phyloP scores from a whole-genome alignment of 768 basidiomycete species.

The Pulveroboletus sp. region DNA sequence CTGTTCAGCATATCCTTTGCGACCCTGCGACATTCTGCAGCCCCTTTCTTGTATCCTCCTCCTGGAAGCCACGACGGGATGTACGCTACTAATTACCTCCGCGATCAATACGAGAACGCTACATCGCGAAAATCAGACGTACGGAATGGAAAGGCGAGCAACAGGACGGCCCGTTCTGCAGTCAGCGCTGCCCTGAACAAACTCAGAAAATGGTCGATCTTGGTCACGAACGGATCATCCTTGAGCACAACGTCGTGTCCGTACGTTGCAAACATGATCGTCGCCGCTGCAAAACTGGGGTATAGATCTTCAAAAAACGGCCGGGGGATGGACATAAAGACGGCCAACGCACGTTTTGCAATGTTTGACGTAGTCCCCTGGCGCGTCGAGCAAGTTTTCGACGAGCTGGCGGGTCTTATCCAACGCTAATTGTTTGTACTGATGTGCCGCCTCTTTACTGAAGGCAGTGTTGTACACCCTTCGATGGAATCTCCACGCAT shows the following conservation, averaged over 20 bases:
- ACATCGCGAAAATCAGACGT: not conserved
- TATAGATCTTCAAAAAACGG: no score
- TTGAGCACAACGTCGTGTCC: constrained; percentile 23
- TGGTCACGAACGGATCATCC: constrained; percentile 27
- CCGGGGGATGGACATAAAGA: no score
- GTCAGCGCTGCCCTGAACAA: constrained; percentile 13
- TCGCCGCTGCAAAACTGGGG: constrained; percentile 22
- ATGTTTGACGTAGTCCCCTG: constrained; percentile 17
- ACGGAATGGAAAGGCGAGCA: constrained; percentile 26
- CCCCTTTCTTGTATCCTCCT: constrained; percentile 20
- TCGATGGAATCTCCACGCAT: constrained; percentile 30
- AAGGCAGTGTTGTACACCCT: constrained; percentile 22
- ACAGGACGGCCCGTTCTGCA: constrained; percentile 19
- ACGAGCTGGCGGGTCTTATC: constrained; percentile 21
- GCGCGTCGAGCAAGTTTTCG: constrained; percentile 17
- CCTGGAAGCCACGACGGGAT: constrained; percentile 35
- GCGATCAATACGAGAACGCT: not conserved
- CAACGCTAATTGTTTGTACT: constrained; percentile 16
- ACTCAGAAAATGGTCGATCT: constrained; percentile 2
- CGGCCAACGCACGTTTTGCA: constrained; percentile 22
- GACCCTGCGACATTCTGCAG: constrained; percentile 13
- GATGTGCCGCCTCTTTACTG: constrained; percentile 9
- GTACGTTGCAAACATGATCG: constrained; percentile 24
- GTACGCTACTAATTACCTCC: constrained; percentile 13
- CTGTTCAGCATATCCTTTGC: constrained; percentile 19